These are phyloP conservation scores for Scedosporium boydii DNA, from an alignment of 2,329 filamentous ascomycete genomes.

Conservation along the genomic window DNA sequence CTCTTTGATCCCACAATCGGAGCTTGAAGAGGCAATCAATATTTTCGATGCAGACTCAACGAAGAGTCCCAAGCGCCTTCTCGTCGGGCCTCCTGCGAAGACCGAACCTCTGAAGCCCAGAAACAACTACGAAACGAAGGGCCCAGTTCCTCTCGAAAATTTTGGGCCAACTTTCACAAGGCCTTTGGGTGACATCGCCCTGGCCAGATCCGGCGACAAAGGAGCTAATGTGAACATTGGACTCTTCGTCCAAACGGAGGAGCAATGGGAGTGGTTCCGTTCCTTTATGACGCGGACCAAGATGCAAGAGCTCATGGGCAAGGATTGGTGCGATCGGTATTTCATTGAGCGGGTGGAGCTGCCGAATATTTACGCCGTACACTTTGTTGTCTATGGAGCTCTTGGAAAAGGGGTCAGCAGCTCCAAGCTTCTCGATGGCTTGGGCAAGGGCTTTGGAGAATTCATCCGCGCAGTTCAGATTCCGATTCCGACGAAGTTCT, in stretches of 20 bases:
- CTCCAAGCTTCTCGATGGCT: constrained; percentile 30
- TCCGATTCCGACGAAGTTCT: constrained; percentile 12
- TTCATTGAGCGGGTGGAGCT: constrained; percentile 35
- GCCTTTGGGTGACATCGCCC: constrained; percentile 21
- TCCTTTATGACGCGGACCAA: constrained; percentile 23
- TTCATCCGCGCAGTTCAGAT: constrained; percentile 24
- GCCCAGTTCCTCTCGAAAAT: constrained; percentile 14
- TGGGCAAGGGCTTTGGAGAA: constrained; percentile 36
- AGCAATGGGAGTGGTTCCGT: constrained; percentile 37
- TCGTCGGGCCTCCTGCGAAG: constrained; percentile 13
- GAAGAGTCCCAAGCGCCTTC: constrained; percentile 13
- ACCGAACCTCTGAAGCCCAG: neutral
- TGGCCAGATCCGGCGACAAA: constrained; percentile 29
- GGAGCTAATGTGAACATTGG: constrained; percentile 33
- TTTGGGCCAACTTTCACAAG: constrained; percentile 18
- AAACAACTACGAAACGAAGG: constrained; percentile 16
- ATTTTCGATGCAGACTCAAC: constrained; percentile 14
- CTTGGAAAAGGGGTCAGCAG: constrained; percentile 33
- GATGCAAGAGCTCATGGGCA: constrained; percentile 23
- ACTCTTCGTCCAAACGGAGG: constrained; percentile 31
- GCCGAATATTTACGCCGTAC: constrained; percentile 21
- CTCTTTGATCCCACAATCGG: constrained; percentile 14
- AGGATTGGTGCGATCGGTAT: constrained; percentile 11
- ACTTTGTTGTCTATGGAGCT: constrained; percentile 33
- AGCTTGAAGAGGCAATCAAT: neutral